Percentiles rank a stretch among this genome's conserved stretches.
Evolutionary conservation across 2,329 filamentous ascomycete genomes (phyloP).

Genomic region (Clonostachys byssicola): DNA sequence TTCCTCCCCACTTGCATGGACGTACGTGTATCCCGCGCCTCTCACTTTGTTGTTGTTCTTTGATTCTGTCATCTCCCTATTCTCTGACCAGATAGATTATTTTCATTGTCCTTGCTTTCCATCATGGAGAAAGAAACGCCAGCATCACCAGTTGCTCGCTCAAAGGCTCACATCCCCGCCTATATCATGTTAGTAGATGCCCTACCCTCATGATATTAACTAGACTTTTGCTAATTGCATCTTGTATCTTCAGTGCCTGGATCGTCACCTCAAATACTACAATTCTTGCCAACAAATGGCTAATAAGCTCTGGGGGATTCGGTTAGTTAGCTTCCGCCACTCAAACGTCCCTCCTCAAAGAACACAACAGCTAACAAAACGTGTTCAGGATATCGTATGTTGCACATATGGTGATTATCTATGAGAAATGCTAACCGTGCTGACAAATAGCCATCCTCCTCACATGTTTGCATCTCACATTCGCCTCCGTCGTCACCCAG

Average conservation of each 20-base stretch:
- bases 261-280: constrained; percentile 81
- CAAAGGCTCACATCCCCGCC: too few species aligned
- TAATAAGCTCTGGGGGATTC: constrained; percentile 72
- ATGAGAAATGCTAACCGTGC: neutral
- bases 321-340: constrained; percentile 43
- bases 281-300: constrained; percentile 91
- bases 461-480: constrained; percentile 65
- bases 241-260: constrained; percentile 51
- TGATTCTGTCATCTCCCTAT: too few species aligned
- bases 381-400: constrained; percentile 25
- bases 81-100: too few species aligned
- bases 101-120: too few species aligned
- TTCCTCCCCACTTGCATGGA: too few species aligned
- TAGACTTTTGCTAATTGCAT: too few species aligned
- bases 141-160: too few species aligned
- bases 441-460: constrained; percentile 44
- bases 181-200: too few species aligned
- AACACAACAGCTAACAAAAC: constrained; percentile 6
- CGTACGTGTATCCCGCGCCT: too few species aligned
- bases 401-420: neutral
- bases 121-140: too few species aligned
- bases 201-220: too few species aligned
- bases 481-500: constrained; percentile 63
- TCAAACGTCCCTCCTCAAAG: constrained; percentile 7
- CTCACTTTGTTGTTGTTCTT: too few species aligned